phyloP scores from a whole-genome alignment of 257 asterid species.

The Handroanthus guayacan region DNA sequence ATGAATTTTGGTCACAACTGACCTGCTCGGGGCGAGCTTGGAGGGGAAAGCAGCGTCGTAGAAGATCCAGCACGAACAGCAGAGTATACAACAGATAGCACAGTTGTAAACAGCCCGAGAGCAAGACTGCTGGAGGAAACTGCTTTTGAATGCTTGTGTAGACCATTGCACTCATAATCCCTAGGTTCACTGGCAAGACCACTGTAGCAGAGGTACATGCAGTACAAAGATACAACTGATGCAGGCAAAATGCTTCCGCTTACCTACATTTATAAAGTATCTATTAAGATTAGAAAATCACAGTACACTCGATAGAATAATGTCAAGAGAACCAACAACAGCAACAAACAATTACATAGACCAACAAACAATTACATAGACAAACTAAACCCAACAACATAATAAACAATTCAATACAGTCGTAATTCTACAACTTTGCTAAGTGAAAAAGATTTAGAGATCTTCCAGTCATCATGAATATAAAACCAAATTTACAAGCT shows the following conservation, averaged over 20 bases:
- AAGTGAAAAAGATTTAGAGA: conserved; percentile 2
- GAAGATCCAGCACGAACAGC: conserved; percentile 94
- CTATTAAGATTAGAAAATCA: conserved; percentile 21
- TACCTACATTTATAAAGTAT: conserved; percentile 51
- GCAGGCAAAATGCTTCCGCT: conserved; percentile 92
- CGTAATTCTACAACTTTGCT: not conserved
- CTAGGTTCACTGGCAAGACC: conserved; percentile 95
- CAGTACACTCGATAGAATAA: not conserved
- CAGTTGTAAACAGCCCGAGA: conserved; percentile 79
- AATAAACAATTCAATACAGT: not conserved
- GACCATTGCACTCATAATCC: conserved; percentile 85
- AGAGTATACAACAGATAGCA: conserved; percentile 83
- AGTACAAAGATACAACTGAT: conserved; percentile 84
- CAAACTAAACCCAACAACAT: not conserved
- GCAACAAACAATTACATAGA: not conserved
- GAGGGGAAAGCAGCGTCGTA: conserved; percentile 86
- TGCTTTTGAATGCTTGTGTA: conserved; percentile 87
- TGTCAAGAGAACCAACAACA: not conserved
- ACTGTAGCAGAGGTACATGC: conserved; percentile 95
- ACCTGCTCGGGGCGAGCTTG: conserved; percentile 90
- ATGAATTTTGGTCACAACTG: conserved; percentile 26
- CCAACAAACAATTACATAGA: not conserved
- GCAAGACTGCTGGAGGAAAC: conserved; percentile 79
- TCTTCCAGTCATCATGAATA: conserved; percentile 2
- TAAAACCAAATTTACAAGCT: not conserved